These are phyloP conservation scores for Coniochaeta prunicola DNA, from an alignment of 2,329 filamentous ascomycete genomes.

Conservation along the genomic window DNA sequence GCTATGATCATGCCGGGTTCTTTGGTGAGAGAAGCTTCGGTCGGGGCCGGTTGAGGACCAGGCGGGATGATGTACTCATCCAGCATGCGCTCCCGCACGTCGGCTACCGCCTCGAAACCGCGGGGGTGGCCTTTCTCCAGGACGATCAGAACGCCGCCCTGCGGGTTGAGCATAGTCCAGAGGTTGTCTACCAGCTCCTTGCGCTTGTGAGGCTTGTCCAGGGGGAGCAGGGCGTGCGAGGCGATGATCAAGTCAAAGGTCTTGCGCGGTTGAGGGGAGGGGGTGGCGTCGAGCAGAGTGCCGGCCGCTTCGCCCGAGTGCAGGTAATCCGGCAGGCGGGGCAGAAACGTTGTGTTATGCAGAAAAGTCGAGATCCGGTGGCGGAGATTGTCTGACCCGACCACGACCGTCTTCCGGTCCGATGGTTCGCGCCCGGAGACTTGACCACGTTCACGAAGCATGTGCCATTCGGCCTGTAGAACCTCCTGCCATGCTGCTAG, in stretches of 20 bases:
- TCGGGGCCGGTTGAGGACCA: constrained; percentile 23
- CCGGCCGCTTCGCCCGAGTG: constrained; percentile 54
- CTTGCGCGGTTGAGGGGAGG: constrained; percentile 56
- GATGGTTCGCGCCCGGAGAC: constrained; percentile 39
- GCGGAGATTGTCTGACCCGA: constrained; percentile 67
- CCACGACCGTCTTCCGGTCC: constrained; percentile 74
- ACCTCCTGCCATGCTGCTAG: constrained; percentile 73
- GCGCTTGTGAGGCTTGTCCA: constrained; percentile 69
- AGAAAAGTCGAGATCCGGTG: constrained; percentile 70
- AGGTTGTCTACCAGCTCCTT: constrained; percentile 79
- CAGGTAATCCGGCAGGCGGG: constrained; percentile 81
- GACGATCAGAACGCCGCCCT: constrained; percentile 79
- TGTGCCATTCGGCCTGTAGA: constrained; percentile 71
- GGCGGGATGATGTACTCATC: constrained; percentile 66
- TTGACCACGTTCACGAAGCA: constrained; percentile 47
- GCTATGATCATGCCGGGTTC: constrained; percentile 60
- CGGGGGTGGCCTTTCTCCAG: constrained; percentile 87
- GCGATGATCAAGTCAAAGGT: constrained; percentile 86
- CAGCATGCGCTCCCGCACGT: constrained; percentile 72
- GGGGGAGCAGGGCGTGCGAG: constrained; percentile 70
- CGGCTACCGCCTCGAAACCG: constrained; percentile 87
- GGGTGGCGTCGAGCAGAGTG: constrained; percentile 49
- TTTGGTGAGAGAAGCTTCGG: too few relatives aligned
- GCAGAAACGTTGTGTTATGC: constrained; percentile 85
- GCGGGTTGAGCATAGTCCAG: constrained; percentile 76